phyloP scores from a whole-genome alignment of 169 alveolate species.

The Plasmodium cynomolgi region DNA sequence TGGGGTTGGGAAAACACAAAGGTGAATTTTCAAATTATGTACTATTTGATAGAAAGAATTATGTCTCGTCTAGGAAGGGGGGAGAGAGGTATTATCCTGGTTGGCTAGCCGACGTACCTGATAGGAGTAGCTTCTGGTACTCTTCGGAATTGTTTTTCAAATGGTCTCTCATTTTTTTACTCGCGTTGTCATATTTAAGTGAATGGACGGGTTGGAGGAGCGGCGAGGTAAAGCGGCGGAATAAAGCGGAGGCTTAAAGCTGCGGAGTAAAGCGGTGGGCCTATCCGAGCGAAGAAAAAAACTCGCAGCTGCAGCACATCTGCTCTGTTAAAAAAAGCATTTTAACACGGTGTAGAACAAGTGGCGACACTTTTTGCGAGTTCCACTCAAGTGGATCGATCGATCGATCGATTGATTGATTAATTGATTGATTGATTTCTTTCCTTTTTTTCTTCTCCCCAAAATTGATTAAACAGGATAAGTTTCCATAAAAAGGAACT shows the following conservation, averaged over 20 bases:
- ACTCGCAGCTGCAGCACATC: not conserved
- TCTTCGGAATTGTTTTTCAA: not conserved
- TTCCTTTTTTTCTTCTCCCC: not conserved
- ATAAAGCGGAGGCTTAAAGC: not conserved
- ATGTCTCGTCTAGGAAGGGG: not conserved
- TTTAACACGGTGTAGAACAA: not conserved
- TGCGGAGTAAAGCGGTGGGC: not conserved
- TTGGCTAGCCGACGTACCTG: constrained; percentile 13
- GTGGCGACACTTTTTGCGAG: not conserved
- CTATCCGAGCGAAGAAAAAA: not conserved
- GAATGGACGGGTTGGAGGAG: not conserved
- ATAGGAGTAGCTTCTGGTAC: constrained; percentile 26
- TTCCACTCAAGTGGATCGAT: not conserved
- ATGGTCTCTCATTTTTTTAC: constrained; percentile 29
- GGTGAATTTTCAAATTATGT: not conserved
- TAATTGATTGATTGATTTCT: not conserved
- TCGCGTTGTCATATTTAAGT: not conserved
- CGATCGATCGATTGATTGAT: too few species aligned
- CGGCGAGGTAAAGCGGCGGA: not conserved
- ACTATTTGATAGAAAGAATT: not conserved
- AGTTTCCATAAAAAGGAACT: not conserved
- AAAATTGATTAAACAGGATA: not conserved
- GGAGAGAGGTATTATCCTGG: not conserved
- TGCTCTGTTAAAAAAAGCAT: not conserved
- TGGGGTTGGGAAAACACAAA: not conserved